Percentiles rank a stretch among this genome's conserved stretches.
Conservation (phyloP, 306 rosid genomes). For the Rosa persica region DNA sequence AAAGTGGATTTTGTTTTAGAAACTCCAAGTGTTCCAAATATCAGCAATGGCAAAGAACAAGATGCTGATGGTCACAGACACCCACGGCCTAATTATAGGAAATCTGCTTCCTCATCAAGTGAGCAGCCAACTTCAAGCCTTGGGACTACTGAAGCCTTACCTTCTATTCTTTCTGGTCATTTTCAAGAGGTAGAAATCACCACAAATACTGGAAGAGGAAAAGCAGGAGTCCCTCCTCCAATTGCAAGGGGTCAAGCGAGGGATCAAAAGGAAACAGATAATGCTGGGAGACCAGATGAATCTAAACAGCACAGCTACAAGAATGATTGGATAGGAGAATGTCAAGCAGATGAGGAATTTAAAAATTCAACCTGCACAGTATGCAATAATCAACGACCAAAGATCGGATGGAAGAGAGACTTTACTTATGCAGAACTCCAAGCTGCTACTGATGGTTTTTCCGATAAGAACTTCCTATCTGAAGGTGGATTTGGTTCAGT, state of each 20-base stretch:
- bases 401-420: conserved; percentile 51
- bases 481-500: conserved; percentile 93
- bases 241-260: conserved; percentile 26
- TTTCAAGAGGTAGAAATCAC: conserved; percentile 21
- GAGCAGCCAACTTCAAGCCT: conserved; percentile 18
- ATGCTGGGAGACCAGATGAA: conserved; percentile 16
- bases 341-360: conserved; percentile 35
- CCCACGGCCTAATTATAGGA: not conserved
- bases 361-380: conserved; percentile 42
- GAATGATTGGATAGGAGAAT: conserved; percentile 24
- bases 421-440: conserved; percentile 58
- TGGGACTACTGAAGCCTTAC: not conserved
- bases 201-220: conserved; percentile 29
- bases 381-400: conserved; percentile 63
- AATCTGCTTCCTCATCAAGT: conserved; percentile 24
- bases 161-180: not conserved
- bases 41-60: conserved; percentile 10
- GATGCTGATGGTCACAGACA: not conserved
- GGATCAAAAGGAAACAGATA: conserved; percentile 18
- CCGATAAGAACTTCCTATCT: conserved; percentile 55
- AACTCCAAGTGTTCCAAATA: conserved; percentile 7
- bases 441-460: conserved; percentile 57
- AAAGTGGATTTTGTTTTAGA: conserved; percentile 11
- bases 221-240: conserved; percentile 27
- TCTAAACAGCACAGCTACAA: conserved; percentile 12